Evolutionary conservation across 192 early-diverging fungal genomes (phyloP), one percentile per base, ranked within the genome.

Genomic region (Backusella tuberculispora): DNA sequence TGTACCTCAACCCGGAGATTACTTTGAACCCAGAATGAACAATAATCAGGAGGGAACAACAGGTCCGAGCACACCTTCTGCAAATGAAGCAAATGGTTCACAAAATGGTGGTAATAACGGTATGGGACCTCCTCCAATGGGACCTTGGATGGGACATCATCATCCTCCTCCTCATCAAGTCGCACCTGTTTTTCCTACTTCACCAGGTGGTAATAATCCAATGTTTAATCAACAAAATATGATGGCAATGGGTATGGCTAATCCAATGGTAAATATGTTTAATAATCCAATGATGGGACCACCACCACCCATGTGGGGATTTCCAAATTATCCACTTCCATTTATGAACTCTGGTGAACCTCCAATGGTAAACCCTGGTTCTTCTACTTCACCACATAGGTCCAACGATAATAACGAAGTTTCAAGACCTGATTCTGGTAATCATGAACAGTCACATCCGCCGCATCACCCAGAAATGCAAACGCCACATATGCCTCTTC

Each of bases 221-320:
- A 60, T 60, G 53, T 60, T 60, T 60, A 60, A 60, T 60, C 53
- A 60, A 9, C 53, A 60, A 60, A 60, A 60, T 24, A 60, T 60
- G 53, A 60, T 60, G 53, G 53, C 21, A 17, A 60, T 60, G 53
- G 53, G 53, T 3, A 60, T 60, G 53, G 21, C 53, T 24, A 60
- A 60, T 12, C 53, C 53, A 7, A 60, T 60, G 53, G 53, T 26
- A 19, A 60, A 60, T 12, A 60, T 60, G 53, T 60, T 60, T 26
- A 60, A 60, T 12, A 60, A 60, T 5, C 53, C 53, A 13, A 26
- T 60, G 53, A 60, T 60, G 53, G n/a, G n/a, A n/a, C n/a, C n/a
- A n/a, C 4, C 53, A 26, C 53, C 21, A 6, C 1, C 29, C 0
- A 34, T 60, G 26, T 60, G 53, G 50, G 50, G 50, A 9, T 60